Evolutionary conservation across 768 basidiomycete species (phyloP), one percentile per base, ranked within the genome.

Genomic region (Lactarius vividus): DNA sequence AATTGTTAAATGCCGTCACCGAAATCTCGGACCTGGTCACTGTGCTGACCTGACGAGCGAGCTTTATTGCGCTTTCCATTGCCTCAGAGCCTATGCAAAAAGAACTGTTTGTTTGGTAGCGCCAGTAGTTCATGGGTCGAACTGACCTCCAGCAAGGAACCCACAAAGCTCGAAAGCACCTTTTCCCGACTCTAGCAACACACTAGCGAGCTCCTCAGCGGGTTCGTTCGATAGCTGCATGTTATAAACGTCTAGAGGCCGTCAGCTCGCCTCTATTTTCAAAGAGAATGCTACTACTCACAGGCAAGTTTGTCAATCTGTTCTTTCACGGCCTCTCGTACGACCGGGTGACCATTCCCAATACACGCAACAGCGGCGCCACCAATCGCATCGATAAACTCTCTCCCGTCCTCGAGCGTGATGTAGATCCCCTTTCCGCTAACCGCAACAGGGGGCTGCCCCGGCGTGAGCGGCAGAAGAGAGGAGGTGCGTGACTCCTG

Each of bases 321-420:
- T 63, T 91, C 85, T 74, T 92, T 91, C 61, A 94, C 80, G 2
- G 89, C 89, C 72, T 88, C 78, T 62, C 83, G 79, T 37, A 94
- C 89, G 65, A 81, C 83, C 3, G 88, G 89, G 72, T 93, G 86
- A 28, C 82, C 84, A 65, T 86, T 85, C 2, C 93, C 94, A 54
- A 96, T 74, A 74, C 88, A 92, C 16, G 86, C 75, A 28, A 95
- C 94, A 10, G 94, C 92, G 6, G 91, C 92, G 35, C 93, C 94
- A 55, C 93, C 94, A 53, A 90, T 85, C 6, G 83, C 91, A 77
- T 96, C 93, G 70, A 94, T 81, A 37, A 94, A 73, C 62, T 77
- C 82, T 61, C 78, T 79, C 0, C 92, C 92, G 75, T 86, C 85
- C 69, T 88, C 84, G 8, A 94, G 81, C 28, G 83, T 82, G 52